Evolutionary conservation across 306 rosid genomes (phyloP), one percentile per base, ranked within the genome.

Genomic region (Cicer chorassanicum): DNA sequence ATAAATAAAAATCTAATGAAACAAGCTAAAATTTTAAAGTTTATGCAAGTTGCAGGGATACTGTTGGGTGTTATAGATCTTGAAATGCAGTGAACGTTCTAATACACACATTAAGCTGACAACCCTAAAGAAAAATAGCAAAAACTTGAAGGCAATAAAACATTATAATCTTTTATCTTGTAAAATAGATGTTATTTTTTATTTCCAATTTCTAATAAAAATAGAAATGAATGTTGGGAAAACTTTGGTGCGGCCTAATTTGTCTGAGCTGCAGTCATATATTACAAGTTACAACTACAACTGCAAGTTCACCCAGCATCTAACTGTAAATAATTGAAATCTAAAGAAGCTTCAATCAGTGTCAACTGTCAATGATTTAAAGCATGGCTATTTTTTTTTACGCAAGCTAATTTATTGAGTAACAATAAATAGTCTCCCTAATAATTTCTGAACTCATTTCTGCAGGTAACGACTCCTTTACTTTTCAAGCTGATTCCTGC

Each of bases 401-500:
- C 34, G 4, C 4, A 3, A 21, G 4, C 64, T 24, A 29, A 11
- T 1, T 55, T 18, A 19, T 55, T 73, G 14, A 9, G 34, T 61
- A 11, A 51, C 76, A 44, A 76, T 67, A 34, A 12, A 67, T 62
- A 62, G 59, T 68, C 54, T 51, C 39, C 42, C 67, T 13, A 54
- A 7, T 67, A 76, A 78, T 81, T 57, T 66, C 76, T 16, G 18
- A 8, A 51, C 64, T 46, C 14, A 62, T 72, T 50, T 65, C 59
- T 76, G 83, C 89, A 95, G 99, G 99, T 95, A 14, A 92, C 98
- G 9, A 90, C 99, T 76, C 95, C 99, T 69, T 64, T 95, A 60
- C 96, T 95, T 64, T 95, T 95, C 88, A 95, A 95, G 91, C 89
- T 92, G 72, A 92, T 92, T 64, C 99, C 98, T 74, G 93, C 92